Evolutionary conservation across 768 basidiomycete species (phyloP), one percentile per base, ranked within the genome.

Genomic region (Termitomyces sp.): DNA sequence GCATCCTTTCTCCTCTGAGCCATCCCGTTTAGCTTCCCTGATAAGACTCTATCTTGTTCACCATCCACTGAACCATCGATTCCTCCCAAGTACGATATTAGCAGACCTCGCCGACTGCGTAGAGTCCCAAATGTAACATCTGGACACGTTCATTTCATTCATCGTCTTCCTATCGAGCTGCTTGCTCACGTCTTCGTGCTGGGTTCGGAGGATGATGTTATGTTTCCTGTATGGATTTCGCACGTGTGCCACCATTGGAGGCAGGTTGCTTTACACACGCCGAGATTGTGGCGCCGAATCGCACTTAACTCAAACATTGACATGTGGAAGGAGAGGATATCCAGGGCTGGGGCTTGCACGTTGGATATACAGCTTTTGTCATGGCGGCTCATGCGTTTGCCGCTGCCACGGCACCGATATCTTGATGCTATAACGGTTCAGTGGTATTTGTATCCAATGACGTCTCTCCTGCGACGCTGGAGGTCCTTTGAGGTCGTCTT

Each of bases 191-290:
- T 90, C 51, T 89, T 91, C 67, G 67, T 81, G 24, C 71, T 85
- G 15, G 88, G 83, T 16, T 76, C 85, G 13, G 72, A 83, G 58
- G 78, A 81, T 51, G 81, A 85, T 67, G 66, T 71, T 52, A 78
- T 80, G 73, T 77, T 89, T 37, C 84, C 88, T 22, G 63, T 89
- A 60, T 71, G 73, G 46, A 76, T 88, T 51, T 89, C 89, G 8
- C 88, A 89, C 62, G 86, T 89, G 57, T 91, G 87, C 69, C 75
- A 78, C 47, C 67, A 72, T 36, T 91, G 89, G 87, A 77, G 88
- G 45, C 71, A 78, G 37, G 74, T 88, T 31, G 80, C 85, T 16
- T 73, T 88, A 31, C 80, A 77, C 49, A 84, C 86, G 6, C 86
- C 83, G 18, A 65, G 77, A 1, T 73, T 91, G 56, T 91, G 89